Evolutionary conservation across 306 rosid species (phyloP), one percentile per base, ranked within the genome.

Genomic region (Prunus mira): DNA sequence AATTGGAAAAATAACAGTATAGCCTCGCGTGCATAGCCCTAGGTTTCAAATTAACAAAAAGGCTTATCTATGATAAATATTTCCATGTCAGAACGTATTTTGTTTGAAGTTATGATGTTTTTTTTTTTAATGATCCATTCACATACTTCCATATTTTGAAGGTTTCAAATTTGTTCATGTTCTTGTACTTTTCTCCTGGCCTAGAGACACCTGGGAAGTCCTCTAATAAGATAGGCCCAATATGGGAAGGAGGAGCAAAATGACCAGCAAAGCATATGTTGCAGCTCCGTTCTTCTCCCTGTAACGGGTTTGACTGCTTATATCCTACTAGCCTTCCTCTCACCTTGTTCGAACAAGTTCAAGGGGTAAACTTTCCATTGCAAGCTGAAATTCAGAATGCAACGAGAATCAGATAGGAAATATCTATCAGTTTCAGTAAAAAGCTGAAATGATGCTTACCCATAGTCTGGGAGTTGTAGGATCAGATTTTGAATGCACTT

Each of bases 361-460:
- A 49, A 95, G 96, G 0, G 97, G 98, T 65, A 95, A 78, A 67
- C 91, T 84, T 84, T 90, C 98, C 89, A 85, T 81, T 52, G 97
- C 98, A 80, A 83, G 77, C 98, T 95, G 91, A 54, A 79, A 77
- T 76, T 55, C 78, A 56, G 58, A 63, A 70, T 12, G 46, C 34
- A 28, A 75, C 69, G 19, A 58, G 63, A 45, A 70, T 41, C 64
- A 34, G 57, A 56, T 55, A 50, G 55, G 66, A 43, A 45, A 54
- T 41, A 60, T 49, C 12, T 12, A 65, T 57, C 69, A 41, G 4
- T 6, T 6, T 64, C 27, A 17, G 9, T 22, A 55, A n/a, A 63
- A 56, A 71, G 24, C 50, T 67, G 65, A 71, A 65, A 24, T 38
- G 62, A 52, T 70, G 83, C 90, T 85, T 85, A 90, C 98, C 98